Percentiles rank a stretch among this genome's conserved stretches.
phyloP scores from a whole-genome alignment of 441 rosid species.

The Euphorbia celastroides region DNA sequence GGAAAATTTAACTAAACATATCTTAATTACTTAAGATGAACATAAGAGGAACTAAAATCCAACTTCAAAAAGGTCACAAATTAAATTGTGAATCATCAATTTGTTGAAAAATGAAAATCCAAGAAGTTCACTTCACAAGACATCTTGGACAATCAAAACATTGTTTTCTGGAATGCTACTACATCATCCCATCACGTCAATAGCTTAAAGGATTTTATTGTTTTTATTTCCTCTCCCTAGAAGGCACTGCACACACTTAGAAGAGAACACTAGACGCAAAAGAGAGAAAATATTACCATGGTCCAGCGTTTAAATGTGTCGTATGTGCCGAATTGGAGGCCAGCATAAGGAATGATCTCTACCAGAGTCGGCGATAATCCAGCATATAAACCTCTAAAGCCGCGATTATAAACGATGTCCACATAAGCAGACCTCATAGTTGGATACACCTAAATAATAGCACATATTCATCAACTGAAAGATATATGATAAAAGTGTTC shows the following conservation, averaged over 20 bases:
- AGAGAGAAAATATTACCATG: slow-evolving; percentile 40
- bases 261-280: not conserved
- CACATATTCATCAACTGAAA: slow-evolving; percentile 14
- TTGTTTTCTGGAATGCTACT: not conserved
- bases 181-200: no score
- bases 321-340: slow-evolving; percentile 93
- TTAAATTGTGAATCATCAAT: no score
- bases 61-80: no score
- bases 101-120: not conserved
- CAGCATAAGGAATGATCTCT: slow-evolving; percentile 95
- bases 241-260: not conserved
- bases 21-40: no score
- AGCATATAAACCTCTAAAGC: slow-evolving; percentile 78
- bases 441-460: no score
- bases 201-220: no score
- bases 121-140: not conserved
- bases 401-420: slow-evolving; percentile 68
- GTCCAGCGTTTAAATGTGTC: no score
- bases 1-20: no score
- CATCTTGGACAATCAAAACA: not conserved
- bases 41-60: no score
- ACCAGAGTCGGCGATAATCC: slow-evolving; percentile 93
- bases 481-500: not conserved
- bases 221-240: not conserved
- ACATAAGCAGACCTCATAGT: slow-evolving; percentile 86